These are phyloP conservation scores for Escallonia rubra DNA, from an alignment of 129 eudicot species.

Conservation along the genomic window DNA sequence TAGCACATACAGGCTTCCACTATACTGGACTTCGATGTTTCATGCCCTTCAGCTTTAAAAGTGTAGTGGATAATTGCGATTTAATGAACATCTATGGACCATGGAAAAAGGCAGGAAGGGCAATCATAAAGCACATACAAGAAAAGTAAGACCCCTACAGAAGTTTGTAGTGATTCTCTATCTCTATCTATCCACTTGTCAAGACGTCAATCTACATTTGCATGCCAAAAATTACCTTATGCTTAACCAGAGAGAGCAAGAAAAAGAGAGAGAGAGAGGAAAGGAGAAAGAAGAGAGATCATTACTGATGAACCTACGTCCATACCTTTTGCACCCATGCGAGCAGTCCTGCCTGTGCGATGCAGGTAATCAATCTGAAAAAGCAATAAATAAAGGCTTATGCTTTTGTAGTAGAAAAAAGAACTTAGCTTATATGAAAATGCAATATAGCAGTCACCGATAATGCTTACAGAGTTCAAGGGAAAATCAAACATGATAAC, in stretches of 20 bases:
- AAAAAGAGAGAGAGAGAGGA: neutral
- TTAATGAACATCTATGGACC: no score
- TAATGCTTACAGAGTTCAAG: conserved; percentile 65
- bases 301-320: neutral
- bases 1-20: no score
- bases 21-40: no score
- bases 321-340: conserved; percentile 98
- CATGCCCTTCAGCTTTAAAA: no score
- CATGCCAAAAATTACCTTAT: neutral
- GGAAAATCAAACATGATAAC: conserved; percentile 99
- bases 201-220: neutral
- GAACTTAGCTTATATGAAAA: neutral
- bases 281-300: neutral
- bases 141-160: no score
- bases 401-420: neutral
- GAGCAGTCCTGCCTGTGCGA: conserved; percentile 99
- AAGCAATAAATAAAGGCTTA: conserved; percentile 5
- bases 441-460: neutral
- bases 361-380: conserved; percentile 93
- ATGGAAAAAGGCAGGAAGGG: no score
- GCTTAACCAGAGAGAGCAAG: neutral
- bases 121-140: no score
- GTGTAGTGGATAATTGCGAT: no score
- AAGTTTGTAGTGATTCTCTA: no score
- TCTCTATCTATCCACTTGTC: neutral